These are phyloP conservation scores for Ogataea angusta DNA, from an alignment of 805 yeast species.

Conservation along the genomic window DNA sequence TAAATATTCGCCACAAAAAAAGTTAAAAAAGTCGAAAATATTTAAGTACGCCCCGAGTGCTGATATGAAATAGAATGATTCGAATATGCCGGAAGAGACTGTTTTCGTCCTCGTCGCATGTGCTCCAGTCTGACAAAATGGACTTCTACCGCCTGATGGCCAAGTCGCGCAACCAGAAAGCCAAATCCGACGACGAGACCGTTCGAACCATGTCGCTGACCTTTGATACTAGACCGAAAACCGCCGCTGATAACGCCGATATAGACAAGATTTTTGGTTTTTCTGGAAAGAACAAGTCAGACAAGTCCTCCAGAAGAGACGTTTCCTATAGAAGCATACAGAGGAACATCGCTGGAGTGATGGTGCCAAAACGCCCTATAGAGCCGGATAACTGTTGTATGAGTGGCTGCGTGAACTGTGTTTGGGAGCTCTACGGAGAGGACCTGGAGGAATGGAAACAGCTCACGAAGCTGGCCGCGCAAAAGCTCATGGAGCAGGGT, in stretches of 20 bases:
- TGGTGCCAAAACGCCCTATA: slow-evolving; percentile 76
- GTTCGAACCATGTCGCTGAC: slow-evolving; percentile 15
- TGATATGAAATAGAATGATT: not conserved
- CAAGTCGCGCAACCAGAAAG: slow-evolving; percentile 14
- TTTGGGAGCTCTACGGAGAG: slow-evolving; percentile 90
- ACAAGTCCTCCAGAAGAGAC: slow-evolving; percentile 36
- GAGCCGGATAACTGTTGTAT: slow-evolving; percentile 97
- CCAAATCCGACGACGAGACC: slow-evolving; percentile 13
- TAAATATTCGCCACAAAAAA: slow-evolving; percentile 10
- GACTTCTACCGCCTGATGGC: slow-evolving; percentile 20
- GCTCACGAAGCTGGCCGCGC: slow-evolving; percentile 56
- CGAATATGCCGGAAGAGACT: slow-evolving; percentile 3
- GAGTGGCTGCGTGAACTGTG: slow-evolving; percentile 96
- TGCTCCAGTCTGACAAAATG: slow-evolving; percentile 10
- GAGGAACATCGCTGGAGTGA: slow-evolving; percentile 55
- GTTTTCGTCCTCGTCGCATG: not conserved
- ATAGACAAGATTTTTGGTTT: slow-evolving; percentile 31
- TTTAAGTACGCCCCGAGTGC: not conserved
- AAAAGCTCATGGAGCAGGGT: slow-evolving; percentile 35
- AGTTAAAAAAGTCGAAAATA: not conserved
- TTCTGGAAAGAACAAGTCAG: slow-evolving; percentile 30
- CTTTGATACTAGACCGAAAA: slow-evolving; percentile 27
- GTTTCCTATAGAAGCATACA: slow-evolving; percentile 33
- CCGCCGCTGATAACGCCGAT: slow-evolving; percentile 17
- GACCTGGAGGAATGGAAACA: slow-evolving; percentile 81